Evolutionary conservation across 1,284 basidiomycete species (phyloP), one percentile per base, ranked within the genome.

Genomic region (Phlebopus sp.): DNA sequence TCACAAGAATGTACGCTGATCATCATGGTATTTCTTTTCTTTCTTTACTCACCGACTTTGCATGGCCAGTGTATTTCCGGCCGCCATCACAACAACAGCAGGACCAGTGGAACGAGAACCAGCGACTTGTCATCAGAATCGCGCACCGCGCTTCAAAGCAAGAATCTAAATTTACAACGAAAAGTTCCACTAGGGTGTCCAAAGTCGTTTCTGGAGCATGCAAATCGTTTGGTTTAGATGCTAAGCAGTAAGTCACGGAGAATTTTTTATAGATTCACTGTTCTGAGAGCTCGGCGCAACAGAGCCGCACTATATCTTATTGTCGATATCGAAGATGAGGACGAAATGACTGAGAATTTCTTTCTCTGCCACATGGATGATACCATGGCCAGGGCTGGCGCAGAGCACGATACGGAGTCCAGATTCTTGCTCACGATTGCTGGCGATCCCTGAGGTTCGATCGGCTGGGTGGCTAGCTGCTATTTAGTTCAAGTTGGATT

Each of bases 131-230:
- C 50, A 66, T 78, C 8, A 61, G 57, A 19, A 68, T 78, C 13
- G 59, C 59, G 27, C 54, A 58, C 47, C 35, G 68, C 55, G 34
- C 69, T 49, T 42, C 60, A 1, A 55, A 60, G 7, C 63, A 69
- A 35, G 58, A 60, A 35, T 69, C 70, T 0, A 70, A 75, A 32
- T 77, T 77, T 54, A 72, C 67, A 44, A 69, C 70, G 3, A 75
- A 75, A 10, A 63, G 66, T 8, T 67, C 68, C n/a, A 74, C 76
- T 43, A 59, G 55, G 7, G 68, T 77, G 3, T 51, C 54, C 27
- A 77, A 76, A 43, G 72, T 77, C 9, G 61, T 77, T 1, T 42
- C 56, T 1, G 68, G 64, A 5, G 74, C 64, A 17, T 78, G 75
- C 56, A 73, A 62, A 46, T 73, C 64, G 13, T 78, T 77, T 41